Percentiles rank a stretch among this genome's conserved stretches.
These are phyloP conservation scores for Kuraishia borneana DNA, from an alignment of 805 yeast species.

Conservation along the genomic window DNA sequence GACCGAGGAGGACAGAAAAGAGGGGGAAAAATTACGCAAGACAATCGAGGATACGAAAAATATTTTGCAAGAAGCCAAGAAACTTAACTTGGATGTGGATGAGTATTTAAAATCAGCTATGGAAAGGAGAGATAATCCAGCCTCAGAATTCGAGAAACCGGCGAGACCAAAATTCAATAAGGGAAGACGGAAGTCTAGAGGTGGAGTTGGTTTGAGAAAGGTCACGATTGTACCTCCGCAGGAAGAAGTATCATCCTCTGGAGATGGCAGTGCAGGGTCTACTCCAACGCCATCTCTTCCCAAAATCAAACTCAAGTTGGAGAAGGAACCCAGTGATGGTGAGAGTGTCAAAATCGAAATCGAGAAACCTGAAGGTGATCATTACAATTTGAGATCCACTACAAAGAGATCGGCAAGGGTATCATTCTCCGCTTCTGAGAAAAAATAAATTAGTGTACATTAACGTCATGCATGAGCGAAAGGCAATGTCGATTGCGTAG, in stretches of 20 bases:
- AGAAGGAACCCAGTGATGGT: neutral
- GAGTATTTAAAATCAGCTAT: constrained; percentile 5
- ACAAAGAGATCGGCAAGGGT: constrained; percentile 1
- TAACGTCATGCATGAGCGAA: neutral
- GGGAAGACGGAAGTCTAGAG: constrained; percentile 17
- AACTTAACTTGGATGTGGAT: constrained; percentile 6
- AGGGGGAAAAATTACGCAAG: constrained; percentile 3
- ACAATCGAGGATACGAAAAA: constrained; percentile 3
- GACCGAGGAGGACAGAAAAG: constrained; percentile 3
- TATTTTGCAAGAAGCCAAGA: constrained; percentile 6
- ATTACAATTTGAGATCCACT: constrained; percentile 2
- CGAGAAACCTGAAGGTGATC: neutral
- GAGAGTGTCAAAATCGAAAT: neutral
- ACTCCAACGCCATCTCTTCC: constrained; percentile 1
- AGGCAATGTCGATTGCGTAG: neutral
- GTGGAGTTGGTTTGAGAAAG: constrained; percentile 13
- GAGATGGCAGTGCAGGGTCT: neutral
- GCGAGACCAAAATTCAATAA: neutral
- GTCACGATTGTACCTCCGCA: neutral
- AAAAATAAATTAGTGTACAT: neutral
- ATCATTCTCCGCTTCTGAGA: neutral
- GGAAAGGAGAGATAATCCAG: constrained; percentile 4
- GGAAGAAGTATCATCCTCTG: neutral
- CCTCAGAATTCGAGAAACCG: neutral
- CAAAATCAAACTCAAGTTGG: constrained; percentile 1